Conservation (phyloP, 495 filamentous ascomycete species). For the Patellaria atrata region DNA sequence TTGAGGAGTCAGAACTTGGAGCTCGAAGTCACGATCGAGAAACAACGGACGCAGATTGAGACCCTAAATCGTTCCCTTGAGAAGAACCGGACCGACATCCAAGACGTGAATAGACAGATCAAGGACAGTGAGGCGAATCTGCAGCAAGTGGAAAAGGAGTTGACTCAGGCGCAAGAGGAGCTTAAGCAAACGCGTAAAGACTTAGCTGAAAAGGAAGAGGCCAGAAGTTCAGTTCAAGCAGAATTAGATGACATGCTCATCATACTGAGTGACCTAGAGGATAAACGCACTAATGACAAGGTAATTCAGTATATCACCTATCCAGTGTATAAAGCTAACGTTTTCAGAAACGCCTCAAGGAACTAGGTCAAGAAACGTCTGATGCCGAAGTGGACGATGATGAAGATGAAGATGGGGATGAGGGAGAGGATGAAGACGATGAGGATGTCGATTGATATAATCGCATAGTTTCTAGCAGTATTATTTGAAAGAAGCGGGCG, state of each 20-base stretch:
- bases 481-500: no score
- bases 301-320: slow-evolving; percentile 5
- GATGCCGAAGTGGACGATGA: slow-evolving; percentile 28
- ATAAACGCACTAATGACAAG: slow-evolving; percentile 27
- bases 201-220: slow-evolving; percentile 21
- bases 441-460: slow-evolving; percentile 3
- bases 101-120: slow-evolving; percentile 18
- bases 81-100: slow-evolving; percentile 16
- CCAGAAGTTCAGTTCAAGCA: slow-evolving; percentile 22
- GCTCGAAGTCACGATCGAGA: no score
- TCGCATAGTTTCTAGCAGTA: no score
- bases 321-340: slow-evolving; percentile 5
- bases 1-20: no score
- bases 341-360: slow-evolving; percentile 26
- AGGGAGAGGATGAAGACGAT: slow-evolving; percentile 14
- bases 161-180: slow-evolving; percentile 15
- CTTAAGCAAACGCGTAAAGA: slow-evolving; percentile 15
- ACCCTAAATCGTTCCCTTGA: no score
- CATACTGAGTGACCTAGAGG: slow-evolving; percentile 27
- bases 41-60: no score
- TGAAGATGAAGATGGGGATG: slow-evolving; percentile 21
- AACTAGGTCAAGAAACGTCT: slow-evolving; percentile 26
- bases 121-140: slow-evolving; percentile 7
- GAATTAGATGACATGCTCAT: slow-evolving; percentile 31
- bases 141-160: slow-evolving; percentile 5